Conservation (phyloP, 495 filamentous ascomycete genomes). For the Aspergillus funiculosus region DNA sequence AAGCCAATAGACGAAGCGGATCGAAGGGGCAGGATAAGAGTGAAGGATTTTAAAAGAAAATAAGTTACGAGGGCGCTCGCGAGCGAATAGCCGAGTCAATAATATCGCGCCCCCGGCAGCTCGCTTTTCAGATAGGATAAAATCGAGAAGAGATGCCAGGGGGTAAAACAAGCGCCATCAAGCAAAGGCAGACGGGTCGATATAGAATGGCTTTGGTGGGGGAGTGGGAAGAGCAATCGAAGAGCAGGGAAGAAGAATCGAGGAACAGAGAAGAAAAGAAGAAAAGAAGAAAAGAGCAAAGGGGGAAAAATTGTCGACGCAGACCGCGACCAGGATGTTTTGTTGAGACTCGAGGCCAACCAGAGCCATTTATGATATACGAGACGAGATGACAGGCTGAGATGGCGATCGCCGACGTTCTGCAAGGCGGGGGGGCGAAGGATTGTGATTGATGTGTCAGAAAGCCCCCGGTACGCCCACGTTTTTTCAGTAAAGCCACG, state of each 20-base stretch:
- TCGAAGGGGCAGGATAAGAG: constrained; percentile 7
- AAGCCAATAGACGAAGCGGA: constrained; percentile 18
- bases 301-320: background rate
- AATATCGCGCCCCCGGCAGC: background rate
- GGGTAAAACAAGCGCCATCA: background rate
- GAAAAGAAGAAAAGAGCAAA: background rate
- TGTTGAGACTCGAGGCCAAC: background rate
- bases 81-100: background rate
- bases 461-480: no score
- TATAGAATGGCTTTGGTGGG: no score
- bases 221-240: background rate
- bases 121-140: constrained; percentile 1
- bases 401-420: constrained; percentile 5
- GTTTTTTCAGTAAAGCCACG: no score
- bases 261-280: background rate
- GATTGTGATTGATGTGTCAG: no score
- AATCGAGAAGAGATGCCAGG: background rate
- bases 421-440: constrained; percentile 6
- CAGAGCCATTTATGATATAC: background rate
- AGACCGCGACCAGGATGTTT: background rate
- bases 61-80: no score
- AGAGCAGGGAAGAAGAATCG: background rate
- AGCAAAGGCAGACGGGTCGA: background rate
- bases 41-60: no score
- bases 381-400: background rate